These are phyloP conservation scores for Fagopyrum homotropicum DNA, from an alignment of 148 eudicot genomes.

Conservation along the genomic window DNA sequence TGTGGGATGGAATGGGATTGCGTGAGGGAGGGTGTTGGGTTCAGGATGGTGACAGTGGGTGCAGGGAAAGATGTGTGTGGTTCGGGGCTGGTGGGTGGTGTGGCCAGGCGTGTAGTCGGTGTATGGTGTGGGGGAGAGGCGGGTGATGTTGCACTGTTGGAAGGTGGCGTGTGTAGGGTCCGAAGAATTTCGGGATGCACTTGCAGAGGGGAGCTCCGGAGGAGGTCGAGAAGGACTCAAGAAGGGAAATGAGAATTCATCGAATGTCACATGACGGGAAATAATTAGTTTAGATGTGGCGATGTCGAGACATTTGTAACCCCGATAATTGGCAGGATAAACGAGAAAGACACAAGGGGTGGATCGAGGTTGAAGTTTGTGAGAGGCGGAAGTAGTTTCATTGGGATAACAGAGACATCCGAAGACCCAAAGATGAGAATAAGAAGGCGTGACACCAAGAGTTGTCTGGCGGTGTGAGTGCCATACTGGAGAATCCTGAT, in stretches of 20 bases:
- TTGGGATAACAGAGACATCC: not conserved
- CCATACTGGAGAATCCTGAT: not conserved
- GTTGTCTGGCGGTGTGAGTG: not conserved
- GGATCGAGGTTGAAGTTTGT: not conserved
- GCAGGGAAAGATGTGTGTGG: not conserved
- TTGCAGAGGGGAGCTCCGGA: not conserved
- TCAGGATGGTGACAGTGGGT: not conserved
- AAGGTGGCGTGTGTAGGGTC: not conserved
- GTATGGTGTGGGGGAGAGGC: no score
- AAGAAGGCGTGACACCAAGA: not conserved
- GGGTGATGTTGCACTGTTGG: not conserved
- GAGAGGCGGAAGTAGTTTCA: not conserved
- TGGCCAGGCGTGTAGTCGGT: no score
- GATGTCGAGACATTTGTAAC: not conserved
- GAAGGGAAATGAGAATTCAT: not conserved
- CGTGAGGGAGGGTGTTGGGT: no score
- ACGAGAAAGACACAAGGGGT: not conserved
- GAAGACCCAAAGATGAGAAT: not conserved
- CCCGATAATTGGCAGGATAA: not conserved
- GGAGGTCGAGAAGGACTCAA: no score
- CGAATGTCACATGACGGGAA: constrained; percentile 19
- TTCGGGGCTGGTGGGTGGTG: not conserved
- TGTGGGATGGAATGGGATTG: no score
- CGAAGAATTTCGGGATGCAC: not conserved
- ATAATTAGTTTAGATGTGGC: not conserved